Percentiles rank a stretch among this genome's conserved stretches.
phyloP scores from a whole-genome alignment of 345 rosid species.

The Citrus medica region DNA sequence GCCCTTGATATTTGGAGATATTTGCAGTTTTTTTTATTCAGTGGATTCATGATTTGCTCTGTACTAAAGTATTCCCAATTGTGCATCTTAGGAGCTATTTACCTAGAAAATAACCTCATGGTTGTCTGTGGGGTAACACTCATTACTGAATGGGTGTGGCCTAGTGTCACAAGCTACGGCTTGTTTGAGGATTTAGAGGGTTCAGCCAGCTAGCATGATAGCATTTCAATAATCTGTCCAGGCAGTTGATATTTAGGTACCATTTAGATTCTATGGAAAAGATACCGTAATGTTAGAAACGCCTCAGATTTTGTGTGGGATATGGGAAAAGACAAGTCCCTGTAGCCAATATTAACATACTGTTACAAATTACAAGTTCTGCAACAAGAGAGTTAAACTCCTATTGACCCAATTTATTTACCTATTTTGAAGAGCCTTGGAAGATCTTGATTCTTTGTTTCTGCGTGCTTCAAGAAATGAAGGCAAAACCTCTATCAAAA shows the following conservation, averaged over 20 bases:
- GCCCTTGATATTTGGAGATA: neutral
- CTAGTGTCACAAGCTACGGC: neutral
- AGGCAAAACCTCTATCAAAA: constrained; percentile 46
- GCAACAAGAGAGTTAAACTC: neutral
- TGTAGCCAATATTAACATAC: too few relatives aligned
- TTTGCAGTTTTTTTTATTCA: neutral
- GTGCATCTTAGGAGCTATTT: neutral
- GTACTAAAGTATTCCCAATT: neutral
- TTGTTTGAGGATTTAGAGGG: neutral
- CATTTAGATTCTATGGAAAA: neutral
- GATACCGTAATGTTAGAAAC: neutral
- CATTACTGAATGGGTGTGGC: neutral
- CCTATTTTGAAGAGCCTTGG: constrained; percentile 46
- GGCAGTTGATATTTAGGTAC: neutral
- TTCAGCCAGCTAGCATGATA: neutral
- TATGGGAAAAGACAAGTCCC: neutral
- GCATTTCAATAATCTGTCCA: neutral
- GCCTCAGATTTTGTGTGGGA: neutral
- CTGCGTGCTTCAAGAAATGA: constrained; percentile 77
- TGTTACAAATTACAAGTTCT: neutral
- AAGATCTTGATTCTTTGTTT: constrained; percentile 72
- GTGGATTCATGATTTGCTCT: neutral
- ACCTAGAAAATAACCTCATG: neutral
- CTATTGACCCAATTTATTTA: neutral
- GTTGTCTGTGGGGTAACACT: neutral